phyloP scores from a whole-genome alignment of 805 yeast species.

The Kazachstania bromeliacearum region DNA sequence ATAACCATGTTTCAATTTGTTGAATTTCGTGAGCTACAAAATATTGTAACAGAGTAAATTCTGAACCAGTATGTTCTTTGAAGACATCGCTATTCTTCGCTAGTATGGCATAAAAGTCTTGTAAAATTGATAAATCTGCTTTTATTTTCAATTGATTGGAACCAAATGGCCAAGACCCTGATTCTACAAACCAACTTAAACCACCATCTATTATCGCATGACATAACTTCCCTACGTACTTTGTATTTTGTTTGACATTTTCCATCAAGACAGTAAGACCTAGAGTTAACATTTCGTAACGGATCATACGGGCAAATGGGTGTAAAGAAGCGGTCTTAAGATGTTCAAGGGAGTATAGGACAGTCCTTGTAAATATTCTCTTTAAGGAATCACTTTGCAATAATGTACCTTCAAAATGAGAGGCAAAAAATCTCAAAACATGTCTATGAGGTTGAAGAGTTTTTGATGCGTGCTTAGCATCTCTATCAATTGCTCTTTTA shows the following conservation, averaged over 20 bases:
- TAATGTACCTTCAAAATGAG: constrained; percentile 71
- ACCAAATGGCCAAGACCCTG: constrained; percentile 72
- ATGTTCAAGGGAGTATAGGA: constrained; percentile 44
- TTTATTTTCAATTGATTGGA: constrained; percentile 63
- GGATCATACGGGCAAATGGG: constrained; percentile 64
- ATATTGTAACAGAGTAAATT: constrained; percentile 45
- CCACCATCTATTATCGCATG: constrained; percentile 50
- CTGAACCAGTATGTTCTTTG: constrained; percentile 32
- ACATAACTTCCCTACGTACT: constrained; percentile 36
- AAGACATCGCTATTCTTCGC: constrained; percentile 12
- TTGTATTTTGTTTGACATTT: constrained; percentile 42
- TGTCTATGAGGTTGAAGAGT: constrained; percentile 58
- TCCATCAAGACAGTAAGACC: constrained; percentile 54
- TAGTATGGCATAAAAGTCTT: constrained; percentile 35
- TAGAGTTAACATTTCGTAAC: constrained; percentile 67
- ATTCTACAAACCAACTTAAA: constrained; percentile 66
- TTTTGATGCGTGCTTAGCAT: constrained; percentile 40
- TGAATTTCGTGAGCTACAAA: constrained; percentile 72
- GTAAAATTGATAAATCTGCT: constrained; percentile 54
- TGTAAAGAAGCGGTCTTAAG: constrained; percentile 60
- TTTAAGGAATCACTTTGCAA: constrained; percentile 62
- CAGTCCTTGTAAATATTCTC: constrained; percentile 56
- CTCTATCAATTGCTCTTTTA: constrained; percentile 44
- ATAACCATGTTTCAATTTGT: constrained; percentile 68
- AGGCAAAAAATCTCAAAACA: constrained; percentile 57